Evolutionary conservation across 2,329 filamentous ascomycete genomes (phyloP).

Genomic region (Ophiostoma himal-ulmi): DNA sequence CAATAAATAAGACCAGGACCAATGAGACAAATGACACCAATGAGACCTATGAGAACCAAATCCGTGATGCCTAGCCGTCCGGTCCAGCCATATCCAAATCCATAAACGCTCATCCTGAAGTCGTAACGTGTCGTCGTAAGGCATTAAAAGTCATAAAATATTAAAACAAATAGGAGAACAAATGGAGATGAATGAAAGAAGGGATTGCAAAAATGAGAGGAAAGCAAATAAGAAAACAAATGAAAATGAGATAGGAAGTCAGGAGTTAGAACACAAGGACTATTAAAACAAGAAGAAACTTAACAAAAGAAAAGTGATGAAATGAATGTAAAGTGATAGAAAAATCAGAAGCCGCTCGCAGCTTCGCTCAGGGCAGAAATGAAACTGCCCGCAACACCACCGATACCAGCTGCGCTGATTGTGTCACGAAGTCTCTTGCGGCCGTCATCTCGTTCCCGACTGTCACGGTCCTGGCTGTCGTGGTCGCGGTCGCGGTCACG

Average conservation of each 20-base stretch:
- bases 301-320: not conserved
- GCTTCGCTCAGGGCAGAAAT: constrained; percentile 55
- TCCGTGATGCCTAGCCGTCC: not conserved
- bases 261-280: not conserved
- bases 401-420: constrained; percentile 53
- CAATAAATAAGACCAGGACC: not conserved
- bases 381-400: constrained; percentile 54
- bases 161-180: not conserved
- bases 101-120: not conserved
- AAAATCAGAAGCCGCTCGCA: constrained; percentile 34
- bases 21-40: not conserved
- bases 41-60: not conserved
- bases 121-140: constrained; percentile 10
- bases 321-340: not conserved
- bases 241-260: not conserved
- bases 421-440: constrained; percentile 45
- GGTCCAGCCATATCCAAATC: not conserved
- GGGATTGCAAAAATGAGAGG: not conserved
- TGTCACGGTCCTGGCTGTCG: constrained; percentile 21
- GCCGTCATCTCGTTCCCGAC: constrained; percentile 29
- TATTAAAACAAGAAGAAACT: not conserved
- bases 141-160: not conserved
- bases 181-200: not conserved
- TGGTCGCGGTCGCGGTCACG: not conserved
- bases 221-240: not conserved